Percentiles rank a stretch among this genome's conserved stretches.
These are phyloP conservation scores for Pichia occidentalis DNA, from an alignment of 805 yeast genomes.

Conservation along the genomic window DNA sequence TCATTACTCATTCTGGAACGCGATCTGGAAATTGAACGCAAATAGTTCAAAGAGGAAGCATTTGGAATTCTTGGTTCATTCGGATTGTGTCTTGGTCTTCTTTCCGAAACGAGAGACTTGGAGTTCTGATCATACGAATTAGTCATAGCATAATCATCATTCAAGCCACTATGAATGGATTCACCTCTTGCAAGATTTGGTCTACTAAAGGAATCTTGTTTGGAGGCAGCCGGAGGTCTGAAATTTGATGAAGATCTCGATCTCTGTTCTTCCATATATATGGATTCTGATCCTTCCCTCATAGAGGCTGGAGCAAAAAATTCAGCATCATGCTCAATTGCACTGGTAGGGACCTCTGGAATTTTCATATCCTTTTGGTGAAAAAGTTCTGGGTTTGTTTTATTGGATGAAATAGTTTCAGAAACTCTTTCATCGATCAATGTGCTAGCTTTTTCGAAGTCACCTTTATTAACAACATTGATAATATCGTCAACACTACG, in stretches of 20 bases:
- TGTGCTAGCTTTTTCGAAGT: slow-evolving; percentile 15
- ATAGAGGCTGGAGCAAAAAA: slow-evolving; percentile 41
- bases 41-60: slow-evolving; percentile 43
- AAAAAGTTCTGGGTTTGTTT: slow-evolving; percentile 12
- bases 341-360: slow-evolving; percentile 30
- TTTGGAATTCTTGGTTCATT: slow-evolving; percentile 24
- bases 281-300: slow-evolving; percentile 36
- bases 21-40: slow-evolving; percentile 61
- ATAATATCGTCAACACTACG: slow-evolving; percentile 29
- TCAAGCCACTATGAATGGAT: slow-evolving; percentile 56
- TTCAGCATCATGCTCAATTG: slow-evolving; percentile 33
- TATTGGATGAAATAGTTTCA: slow-evolving; percentile 8
- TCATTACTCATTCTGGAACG: slow-evolving; percentile 44
- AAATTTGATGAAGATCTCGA: slow-evolving; percentile 17
- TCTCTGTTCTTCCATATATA: slow-evolving; percentile 20
- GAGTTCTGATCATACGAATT: slow-evolving; percentile 19
- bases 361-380: slow-evolving; percentile 13
- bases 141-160: slow-evolving; percentile 28
- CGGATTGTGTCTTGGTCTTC: slow-evolving; percentile 34
- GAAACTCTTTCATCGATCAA: slow-evolving; percentile 13
- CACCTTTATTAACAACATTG: slow-evolving; percentile 28
- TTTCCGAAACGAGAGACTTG: slow-evolving; percentile 29
- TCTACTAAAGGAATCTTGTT: slow-evolving; percentile 13
- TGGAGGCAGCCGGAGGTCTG: slow-evolving; percentile 2
- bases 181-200: slow-evolving; percentile 78